These are phyloP conservation scores for Blastomyces gilchristii DNA, from an alignment of 2,329 filamentous ascomycete genomes.

Conservation along the genomic window DNA sequence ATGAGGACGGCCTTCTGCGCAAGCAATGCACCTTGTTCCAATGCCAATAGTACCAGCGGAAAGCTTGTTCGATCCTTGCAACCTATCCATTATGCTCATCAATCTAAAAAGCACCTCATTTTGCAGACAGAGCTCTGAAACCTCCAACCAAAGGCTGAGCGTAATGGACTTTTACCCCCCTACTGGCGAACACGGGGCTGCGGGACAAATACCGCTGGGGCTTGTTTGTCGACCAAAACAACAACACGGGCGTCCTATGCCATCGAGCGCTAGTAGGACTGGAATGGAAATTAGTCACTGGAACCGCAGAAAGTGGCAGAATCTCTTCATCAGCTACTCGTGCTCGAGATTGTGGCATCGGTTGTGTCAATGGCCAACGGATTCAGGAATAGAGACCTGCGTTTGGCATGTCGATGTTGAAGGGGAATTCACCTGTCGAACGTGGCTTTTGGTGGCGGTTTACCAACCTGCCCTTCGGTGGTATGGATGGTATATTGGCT, in stretches of 20 bases:
- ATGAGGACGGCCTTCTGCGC: background rate
- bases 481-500: constrained; percentile 8
- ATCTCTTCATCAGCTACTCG: constrained; percentile 11
- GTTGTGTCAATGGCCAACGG: constrained; percentile 14
- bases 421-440: constrained; percentile 13
- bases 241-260: constrained; percentile 11
- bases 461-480: constrained; percentile 14
- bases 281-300: constrained; percentile 11
- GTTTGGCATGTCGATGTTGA: constrained; percentile 9
- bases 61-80: background rate
- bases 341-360: constrained; percentile 13
- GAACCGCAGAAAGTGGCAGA: constrained; percentile 9
- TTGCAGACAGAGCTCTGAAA: background rate
- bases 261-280: constrained; percentile 11
- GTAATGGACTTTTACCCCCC: constrained; percentile 14
- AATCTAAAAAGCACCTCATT: background rate
- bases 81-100: background rate
- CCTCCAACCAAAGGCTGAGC: constrained; percentile 7
- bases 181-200: constrained; percentile 8
- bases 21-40: background rate
- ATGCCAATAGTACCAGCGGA: background rate
- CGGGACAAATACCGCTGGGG: constrained; percentile 14
- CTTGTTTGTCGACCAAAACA: constrained; percentile 12
- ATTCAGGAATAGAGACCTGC: constrained; percentile 12
- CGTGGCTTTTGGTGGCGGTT: constrained; percentile 14